Evolutionary conservation across 805 yeast species (phyloP).

Genomic region (Hanseniaspora taiwanica): DNA sequence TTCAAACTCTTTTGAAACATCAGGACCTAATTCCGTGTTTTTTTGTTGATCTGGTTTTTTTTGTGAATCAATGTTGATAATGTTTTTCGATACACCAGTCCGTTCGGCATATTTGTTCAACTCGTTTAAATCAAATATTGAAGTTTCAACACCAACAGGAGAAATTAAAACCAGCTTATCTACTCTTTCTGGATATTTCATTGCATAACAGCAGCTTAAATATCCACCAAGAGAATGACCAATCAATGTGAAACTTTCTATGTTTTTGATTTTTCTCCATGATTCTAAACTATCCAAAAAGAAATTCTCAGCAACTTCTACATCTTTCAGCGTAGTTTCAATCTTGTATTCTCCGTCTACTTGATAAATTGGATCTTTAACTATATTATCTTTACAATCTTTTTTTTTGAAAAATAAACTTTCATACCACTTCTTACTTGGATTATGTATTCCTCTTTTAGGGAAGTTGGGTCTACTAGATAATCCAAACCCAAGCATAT

Average conservation of each 20-base stretch:
- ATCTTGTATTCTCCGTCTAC: constrained; percentile 5
- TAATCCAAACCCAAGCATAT: constrained; percentile 81
- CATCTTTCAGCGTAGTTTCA: constrained; percentile 16
- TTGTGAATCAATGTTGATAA: neutral
- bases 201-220: constrained; percentile 43
- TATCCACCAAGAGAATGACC: constrained; percentile 71
- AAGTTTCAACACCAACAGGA: constrained; percentile 64
- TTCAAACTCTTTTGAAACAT: constrained; percentile 21
- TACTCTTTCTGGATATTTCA: constrained; percentile 40
- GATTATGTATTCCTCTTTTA: constrained; percentile 82
- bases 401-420: no score
- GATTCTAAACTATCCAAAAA: constrained; percentile 38
- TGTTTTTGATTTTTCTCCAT: constrained; percentile 38
- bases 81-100: neutral
- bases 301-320: constrained; percentile 21
- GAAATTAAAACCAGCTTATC: constrained; percentile 42
- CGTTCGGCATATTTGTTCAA: no score
- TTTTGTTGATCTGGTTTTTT: constrained; percentile 4
- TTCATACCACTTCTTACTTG: no score
- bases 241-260: constrained; percentile 41
- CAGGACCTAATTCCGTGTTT: constrained; percentile 16
- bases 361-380: constrained; percentile 35
- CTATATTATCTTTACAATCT: no score
- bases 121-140: constrained; percentile 21
- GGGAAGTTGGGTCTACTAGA: constrained; percentile 69